phyloP scores from a whole-genome alignment of 139 green algal species.

The Micractinium sp. region DNA sequence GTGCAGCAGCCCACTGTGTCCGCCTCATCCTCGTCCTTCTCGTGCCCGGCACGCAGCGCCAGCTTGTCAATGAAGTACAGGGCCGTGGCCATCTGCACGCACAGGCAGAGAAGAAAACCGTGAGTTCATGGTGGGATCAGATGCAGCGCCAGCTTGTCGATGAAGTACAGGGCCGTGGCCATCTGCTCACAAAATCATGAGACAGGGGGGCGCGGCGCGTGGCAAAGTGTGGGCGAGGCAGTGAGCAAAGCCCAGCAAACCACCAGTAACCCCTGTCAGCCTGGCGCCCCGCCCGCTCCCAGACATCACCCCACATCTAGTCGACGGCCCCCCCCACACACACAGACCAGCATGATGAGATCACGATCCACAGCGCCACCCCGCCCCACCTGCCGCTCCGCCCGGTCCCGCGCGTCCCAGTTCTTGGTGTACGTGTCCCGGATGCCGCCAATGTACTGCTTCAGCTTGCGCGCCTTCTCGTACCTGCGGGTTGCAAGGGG shows the following conservation, averaged over 20 bases:
- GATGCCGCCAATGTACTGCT: constrained; percentile 62
- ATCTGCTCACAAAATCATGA: no score
- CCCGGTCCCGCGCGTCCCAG: constrained; percentile 63
- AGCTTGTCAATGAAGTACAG: constrained; percentile 99
- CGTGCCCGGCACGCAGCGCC: constrained; percentile 97
- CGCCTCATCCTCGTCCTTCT: constrained; percentile 99
- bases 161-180: constrained; percentile 56
- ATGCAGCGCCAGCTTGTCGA: constrained; percentile 97
- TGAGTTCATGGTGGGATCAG: no score
- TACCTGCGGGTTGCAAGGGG: constrained; percentile 66
- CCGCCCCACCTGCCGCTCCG: constrained; percentile 67
- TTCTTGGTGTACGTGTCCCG: constrained; percentile 49
- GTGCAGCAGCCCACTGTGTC: constrained; percentile 98
- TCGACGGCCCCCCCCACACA: background rate
- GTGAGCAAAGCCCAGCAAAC: no score
- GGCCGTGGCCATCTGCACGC: constrained; percentile 91
- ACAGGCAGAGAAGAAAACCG: background rate
- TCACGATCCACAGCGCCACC: no score
- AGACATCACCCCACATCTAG: background rate
- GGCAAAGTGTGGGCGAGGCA: no score
- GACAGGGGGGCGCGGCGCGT: no score
- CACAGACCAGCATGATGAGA: background rate
- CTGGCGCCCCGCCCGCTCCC: no score
- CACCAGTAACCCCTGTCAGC: background rate
- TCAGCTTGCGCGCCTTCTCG: constrained; percentile 95